Evolutionary conservation across 2,329 filamentous ascomycete genomes (phyloP).

Genomic region (Talaromyces amestolkiae): DNA sequence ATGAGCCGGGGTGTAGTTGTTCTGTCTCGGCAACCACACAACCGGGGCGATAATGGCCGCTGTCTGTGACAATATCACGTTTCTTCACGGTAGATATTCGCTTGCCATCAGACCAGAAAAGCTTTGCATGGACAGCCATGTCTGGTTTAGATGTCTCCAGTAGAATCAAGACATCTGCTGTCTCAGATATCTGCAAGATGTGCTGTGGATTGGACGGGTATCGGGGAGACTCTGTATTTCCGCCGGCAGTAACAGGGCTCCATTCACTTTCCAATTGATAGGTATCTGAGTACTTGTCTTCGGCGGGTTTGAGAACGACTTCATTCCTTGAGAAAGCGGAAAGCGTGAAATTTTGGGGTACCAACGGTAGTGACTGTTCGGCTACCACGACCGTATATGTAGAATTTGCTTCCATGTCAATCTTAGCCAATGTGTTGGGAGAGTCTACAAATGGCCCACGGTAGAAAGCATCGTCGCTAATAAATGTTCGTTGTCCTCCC

Average conservation of each 20-base stretch:
- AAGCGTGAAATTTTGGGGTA: slow-evolving; percentile 79
- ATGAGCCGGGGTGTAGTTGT: slow-evolving; percentile 66
- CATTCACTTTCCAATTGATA: slow-evolving; percentile 65
- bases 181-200: slow-evolving; percentile 56
- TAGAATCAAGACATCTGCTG: slow-evolving; percentile 67
- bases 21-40: slow-evolving; percentile 67
- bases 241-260: slow-evolving; percentile 77
- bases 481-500: slow-evolving; percentile 67
- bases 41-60: slow-evolving; percentile 82
- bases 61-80: slow-evolving; percentile 76
- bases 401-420: slow-evolving; percentile 57
- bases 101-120: slow-evolving; percentile 73
- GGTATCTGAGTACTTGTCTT: slow-evolving; percentile 58
- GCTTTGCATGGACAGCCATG: slow-evolving; percentile 76
- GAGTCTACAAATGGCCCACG: slow-evolving; percentile 89
- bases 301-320: slow-evolving; percentile 62
- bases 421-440: slow-evolving; percentile 80
- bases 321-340: slow-evolving; percentile 71
- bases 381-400: slow-evolving; percentile 67
- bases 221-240: slow-evolving; percentile 70
- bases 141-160: slow-evolving; percentile 66
- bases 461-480: slow-evolving; percentile 68
- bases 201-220: slow-evolving; percentile 91
- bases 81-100: slow-evolving; percentile 66
- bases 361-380: slow-evolving; percentile 72